Evolutionary conservation across 208 protist species (phyloP).

Genomic region (Trypanosoma conorhini): DNA sequence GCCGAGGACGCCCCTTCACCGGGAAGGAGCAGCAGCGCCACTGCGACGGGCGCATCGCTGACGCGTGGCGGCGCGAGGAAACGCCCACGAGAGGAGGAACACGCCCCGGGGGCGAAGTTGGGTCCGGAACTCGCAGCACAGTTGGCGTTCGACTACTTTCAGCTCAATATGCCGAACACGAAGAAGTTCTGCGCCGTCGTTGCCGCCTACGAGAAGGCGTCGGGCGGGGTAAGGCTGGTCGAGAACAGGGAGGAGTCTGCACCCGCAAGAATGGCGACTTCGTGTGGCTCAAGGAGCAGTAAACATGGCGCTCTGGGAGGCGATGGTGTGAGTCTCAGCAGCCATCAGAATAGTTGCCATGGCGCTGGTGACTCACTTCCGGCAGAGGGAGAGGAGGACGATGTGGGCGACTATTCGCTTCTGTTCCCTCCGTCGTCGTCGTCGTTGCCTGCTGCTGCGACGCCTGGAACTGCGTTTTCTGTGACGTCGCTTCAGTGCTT

Average conservation of each 20-base stretch:
- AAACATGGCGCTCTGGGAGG: not conserved
- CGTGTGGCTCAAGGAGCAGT: not conserved
- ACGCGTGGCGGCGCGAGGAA: not conserved
- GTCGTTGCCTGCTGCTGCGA: not conserved
- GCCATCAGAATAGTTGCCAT: not conserved
- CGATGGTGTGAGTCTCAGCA: not conserved
- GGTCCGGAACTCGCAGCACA: slow-evolving; percentile 6
- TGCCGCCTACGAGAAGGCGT: slow-evolving; percentile 7
- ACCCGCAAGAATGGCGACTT: not conserved
- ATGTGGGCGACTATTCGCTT: slow-evolving; percentile 5
- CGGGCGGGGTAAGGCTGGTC: not conserved
- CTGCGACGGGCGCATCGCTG: not conserved
- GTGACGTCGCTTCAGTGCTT: not conserved
- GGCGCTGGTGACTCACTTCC: not conserved
- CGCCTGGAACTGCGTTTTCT: not conserved
- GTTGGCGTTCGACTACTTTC: slow-evolving; percentile 23
- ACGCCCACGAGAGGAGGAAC: slow-evolving; percentile 14
- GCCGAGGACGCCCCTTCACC: not conserved
- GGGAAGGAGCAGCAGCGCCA: not conserved
- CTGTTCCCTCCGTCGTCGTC: not conserved
- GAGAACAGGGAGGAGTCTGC: not conserved
- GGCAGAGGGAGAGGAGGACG: slow-evolving; percentile 5
- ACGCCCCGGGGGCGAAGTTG: not conserved
- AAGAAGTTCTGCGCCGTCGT: slow-evolving; percentile 23
- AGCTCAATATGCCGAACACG: slow-evolving; percentile 10